Percentiles rank a stretch among this genome's conserved stretches.
phyloP scores from a whole-genome alignment of 257 asterid genomes.

The Datura wrightii region DNA sequence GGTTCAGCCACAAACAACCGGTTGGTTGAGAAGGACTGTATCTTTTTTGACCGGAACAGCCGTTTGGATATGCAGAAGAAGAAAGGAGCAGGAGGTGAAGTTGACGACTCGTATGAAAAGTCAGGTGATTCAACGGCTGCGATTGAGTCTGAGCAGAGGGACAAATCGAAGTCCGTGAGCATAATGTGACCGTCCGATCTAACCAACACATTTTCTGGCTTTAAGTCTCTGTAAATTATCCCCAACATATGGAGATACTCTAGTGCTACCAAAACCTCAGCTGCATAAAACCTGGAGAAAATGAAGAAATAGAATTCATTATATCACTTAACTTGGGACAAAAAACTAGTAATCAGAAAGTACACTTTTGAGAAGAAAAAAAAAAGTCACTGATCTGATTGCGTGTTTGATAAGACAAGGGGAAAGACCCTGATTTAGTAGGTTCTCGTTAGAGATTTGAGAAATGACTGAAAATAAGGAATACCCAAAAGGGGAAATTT shows the following conservation, averaged over 20 bases:
- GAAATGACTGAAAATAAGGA: slow-evolving; percentile 37
- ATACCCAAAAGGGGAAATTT: slow-evolving; percentile 41
- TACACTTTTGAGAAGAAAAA: slow-evolving; percentile 25
- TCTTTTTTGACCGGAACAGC: slow-evolving; percentile 69
- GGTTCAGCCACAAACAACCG: slow-evolving; percentile 90
- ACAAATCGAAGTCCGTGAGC: slow-evolving; percentile 87
- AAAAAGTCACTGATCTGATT: slow-evolving; percentile 39
- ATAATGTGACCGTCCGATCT: slow-evolving; percentile 93
- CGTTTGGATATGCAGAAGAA: slow-evolving; percentile 70
- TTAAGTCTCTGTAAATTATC: slow-evolving; percentile 82
- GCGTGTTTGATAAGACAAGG: slow-evolving; percentile 45
- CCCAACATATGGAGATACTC: slow-evolving; percentile 95
- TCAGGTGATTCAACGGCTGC: slow-evolving; percentile 80
- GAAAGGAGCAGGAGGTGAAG: slow-evolving; percentile 55
- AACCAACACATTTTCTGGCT: slow-evolving; percentile 92
- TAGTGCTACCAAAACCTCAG: slow-evolving; percentile 89
- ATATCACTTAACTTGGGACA: background rate
- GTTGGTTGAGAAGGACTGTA: slow-evolving; percentile 64
- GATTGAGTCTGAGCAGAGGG: slow-evolving; percentile 79
- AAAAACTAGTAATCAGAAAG: background rate
- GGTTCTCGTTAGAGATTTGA: slow-evolving; percentile 37
- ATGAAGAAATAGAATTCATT: background rate
- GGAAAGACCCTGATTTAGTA: slow-evolving; percentile 38
- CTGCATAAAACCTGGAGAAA: slow-evolving; percentile 73
- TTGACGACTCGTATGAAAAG: slow-evolving; percentile 40